Base-by-base conservation (phyloP, 306 rosid species). In the Prinsepia uniflora region DNA sequence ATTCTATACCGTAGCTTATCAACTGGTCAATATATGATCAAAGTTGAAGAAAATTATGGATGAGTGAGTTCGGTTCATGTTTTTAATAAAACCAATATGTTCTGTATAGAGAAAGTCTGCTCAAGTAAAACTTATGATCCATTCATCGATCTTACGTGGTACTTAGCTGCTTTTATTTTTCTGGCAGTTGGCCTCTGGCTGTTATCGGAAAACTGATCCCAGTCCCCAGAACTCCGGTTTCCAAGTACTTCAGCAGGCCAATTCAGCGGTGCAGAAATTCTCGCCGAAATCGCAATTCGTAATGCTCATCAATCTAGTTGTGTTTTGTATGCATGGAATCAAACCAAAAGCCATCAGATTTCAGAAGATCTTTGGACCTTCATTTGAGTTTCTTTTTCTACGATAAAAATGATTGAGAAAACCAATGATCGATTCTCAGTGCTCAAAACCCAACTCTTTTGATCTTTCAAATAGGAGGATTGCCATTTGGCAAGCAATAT, bases 161-260 rank as follows among this genome's bases (percentile, higher is more conserved):
- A 41, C 72, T 8, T 58, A 40, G n/a, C 46, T 52, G 41, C 17
- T 6, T 39, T 67, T n/a, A 46, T 68, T 54, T 30, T 72, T 80
- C 7, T 72, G 42, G 63, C 90, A 90, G 98, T 52, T 93, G 98
- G 98, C 98, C 98, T 50, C 94, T 90, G 42, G 97, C 97, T 18
- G 6, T 87, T 10, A 36, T 76, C 18, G 98, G 97, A 24, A 93
- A 93, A 74, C 71, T 93, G 4, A 85, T 93, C 58, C 96, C 96
- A 8, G 98, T 93, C 74, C 86, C 98, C 0, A 73, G 72, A 81
- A 88, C 94, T 58, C 92, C 97, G 19, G 0, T 81, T 34, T 76
- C 83, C 44, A 67, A 83, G 19, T 78, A 66, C 76, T 69, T 87
- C 68, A 30, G 18, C 12, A 74, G 24, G 79, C 62, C 74, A 47